A percentile compares a stretch with the other conserved stretches of the same genome.
Evolutionary conservation across 2,329 filamentous ascomycete genomes (phyloP).

Genomic region (Sporothrix phasma): DNA sequence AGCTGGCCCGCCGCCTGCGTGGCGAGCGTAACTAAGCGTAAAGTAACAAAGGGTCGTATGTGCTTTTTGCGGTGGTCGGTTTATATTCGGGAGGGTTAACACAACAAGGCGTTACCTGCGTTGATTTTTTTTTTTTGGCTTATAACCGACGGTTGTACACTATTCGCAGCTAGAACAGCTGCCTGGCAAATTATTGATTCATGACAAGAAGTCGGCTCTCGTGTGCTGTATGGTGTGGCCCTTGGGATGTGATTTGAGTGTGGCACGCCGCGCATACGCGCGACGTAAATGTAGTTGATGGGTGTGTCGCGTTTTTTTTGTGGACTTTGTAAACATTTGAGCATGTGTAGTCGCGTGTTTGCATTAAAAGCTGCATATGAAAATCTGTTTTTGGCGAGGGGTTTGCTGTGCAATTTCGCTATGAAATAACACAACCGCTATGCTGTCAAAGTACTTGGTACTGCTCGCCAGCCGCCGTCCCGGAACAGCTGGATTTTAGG

Average conservation of each 20-base stretch:
- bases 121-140: constrained; percentile 24
- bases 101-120: constrained; percentile 35
- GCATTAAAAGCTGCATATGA: no score
- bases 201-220: constrained; percentile 1
- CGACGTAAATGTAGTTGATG: no score
- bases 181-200: constrained; percentile 17
- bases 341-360: no score
- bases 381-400: no score
- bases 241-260: no score
- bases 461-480: constrained; percentile 26
- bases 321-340: no score
- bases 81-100: constrained; percentile 30
- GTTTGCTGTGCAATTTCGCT: no score
- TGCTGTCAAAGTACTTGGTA: constrained; percentile 18
- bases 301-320: no score
- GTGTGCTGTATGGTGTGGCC: no score
- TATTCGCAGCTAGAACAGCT: constrained; percentile 23
- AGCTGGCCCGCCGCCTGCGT: constrained; percentile 88
- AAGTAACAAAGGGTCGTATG: constrained; percentile 15
- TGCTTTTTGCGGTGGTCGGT: constrained; percentile 33
- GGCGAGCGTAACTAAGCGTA: constrained; percentile 82
- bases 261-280: no score
- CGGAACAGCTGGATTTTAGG: constrained; percentile 23
- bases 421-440: no score
- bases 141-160: constrained; percentile 34